Conservation (phyloP, 1,139 yeast species). For the Candida smagusa region DNA sequence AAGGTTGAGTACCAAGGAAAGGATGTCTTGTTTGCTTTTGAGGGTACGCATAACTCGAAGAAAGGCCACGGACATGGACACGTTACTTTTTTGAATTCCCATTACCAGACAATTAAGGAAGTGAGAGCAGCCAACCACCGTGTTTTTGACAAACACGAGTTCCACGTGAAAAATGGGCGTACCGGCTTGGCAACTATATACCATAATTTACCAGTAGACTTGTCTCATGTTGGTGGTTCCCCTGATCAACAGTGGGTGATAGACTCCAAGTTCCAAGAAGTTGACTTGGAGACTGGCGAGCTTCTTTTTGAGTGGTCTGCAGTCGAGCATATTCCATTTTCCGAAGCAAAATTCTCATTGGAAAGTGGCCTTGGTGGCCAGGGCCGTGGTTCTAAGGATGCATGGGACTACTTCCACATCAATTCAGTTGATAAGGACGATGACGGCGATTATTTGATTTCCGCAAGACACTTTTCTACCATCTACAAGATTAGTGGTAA, state of each 20-base stretch:
- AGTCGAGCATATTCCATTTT: slow-evolving; percentile 32
- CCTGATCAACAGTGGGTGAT: slow-evolving; percentile 30
- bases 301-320: slow-evolving; percentile 38
- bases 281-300: slow-evolving; percentile 34
- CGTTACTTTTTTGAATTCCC: slow-evolving; percentile 23
- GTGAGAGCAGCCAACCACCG: slow-evolving; percentile 30
- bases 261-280: slow-evolving; percentile 31
- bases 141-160: slow-evolving; percentile 32
- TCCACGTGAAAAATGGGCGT: slow-evolving; percentile 24
- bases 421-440: slow-evolving; percentile 40
- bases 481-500: slow-evolving; percentile 33
- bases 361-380: slow-evolving; percentile 28
- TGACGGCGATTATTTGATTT: slow-evolving; percentile 32
- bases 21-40: slow-evolving; percentile 27
- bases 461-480: slow-evolving; percentile 35
- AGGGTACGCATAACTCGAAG: slow-evolving; percentile 29
- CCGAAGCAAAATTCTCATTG: slow-evolving; percentile 25
- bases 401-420: slow-evolving; percentile 43
- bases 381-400: slow-evolving; percentile 31
- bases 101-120: slow-evolving; percentile 26
- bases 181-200: slow-evolving; percentile 30
- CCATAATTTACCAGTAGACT: slow-evolving; percentile 26
- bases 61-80: slow-evolving; percentile 40
- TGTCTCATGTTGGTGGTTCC: slow-evolving; percentile 22
- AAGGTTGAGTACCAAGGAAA: slow-evolving; percentile 23